phyloP scores from a whole-genome alignment of 202 grass and related monocot species.

The Schoenoplectus tabernaemontani region DNA sequence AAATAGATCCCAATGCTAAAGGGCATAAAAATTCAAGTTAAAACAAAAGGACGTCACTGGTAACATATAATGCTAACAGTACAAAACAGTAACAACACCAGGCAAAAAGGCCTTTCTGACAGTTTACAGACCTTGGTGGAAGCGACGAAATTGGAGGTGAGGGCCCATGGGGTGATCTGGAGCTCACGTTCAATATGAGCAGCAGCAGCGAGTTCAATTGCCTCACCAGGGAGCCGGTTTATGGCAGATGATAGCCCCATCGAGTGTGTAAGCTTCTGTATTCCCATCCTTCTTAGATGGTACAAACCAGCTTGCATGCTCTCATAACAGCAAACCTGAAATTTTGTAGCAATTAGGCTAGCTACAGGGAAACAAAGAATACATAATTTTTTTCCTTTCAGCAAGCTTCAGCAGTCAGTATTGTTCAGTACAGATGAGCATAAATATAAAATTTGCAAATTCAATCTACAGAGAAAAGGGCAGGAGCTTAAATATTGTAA shows the following conservation, averaged over 20 bases:
- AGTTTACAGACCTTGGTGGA: constrained; percentile 45
- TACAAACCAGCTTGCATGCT: constrained; percentile 91
- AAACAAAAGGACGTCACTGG: neutral
- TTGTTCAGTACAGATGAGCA: neutral
- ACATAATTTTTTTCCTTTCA: neutral
- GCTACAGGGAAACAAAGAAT: neutral
- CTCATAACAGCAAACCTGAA: constrained; percentile 92
- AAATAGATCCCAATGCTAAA: neutral
- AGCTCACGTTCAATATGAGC: constrained; percentile 92
- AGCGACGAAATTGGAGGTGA: constrained; percentile 97
- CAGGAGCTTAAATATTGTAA: neutral
- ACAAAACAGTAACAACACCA: too few species aligned
- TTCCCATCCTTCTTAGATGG: constrained; percentile 83
- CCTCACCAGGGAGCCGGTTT: constrained; percentile 93
- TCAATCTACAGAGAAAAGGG: neutral
- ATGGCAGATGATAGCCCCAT: constrained; percentile 74
- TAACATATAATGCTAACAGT: neutral
- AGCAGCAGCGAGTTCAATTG: constrained; percentile 75
- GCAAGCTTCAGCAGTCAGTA: neutral
- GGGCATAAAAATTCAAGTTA: neutral
- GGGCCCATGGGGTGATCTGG: constrained; percentile 91
- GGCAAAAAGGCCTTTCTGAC: neutral
- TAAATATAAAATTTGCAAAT: neutral
- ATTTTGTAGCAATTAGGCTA: constrained; percentile 5
- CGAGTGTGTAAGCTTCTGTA: constrained; percentile 66